phyloP scores from a whole-genome alignment of 768 basidiomycete genomes.

The Leccinum broughii region DNA sequence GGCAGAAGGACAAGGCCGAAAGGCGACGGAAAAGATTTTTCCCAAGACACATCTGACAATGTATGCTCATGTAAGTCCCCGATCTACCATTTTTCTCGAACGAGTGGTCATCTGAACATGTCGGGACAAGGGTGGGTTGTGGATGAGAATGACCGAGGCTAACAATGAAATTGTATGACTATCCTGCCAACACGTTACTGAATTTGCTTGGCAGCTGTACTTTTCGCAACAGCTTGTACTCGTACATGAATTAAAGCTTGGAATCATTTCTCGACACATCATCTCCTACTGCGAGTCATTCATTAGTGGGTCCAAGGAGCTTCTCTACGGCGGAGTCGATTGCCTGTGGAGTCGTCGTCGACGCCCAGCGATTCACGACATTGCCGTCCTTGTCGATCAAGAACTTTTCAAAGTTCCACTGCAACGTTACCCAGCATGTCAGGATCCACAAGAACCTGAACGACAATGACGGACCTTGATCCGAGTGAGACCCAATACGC shows the following conservation, averaged over 20 bases:
- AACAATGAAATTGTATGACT: constrained; percentile 10
- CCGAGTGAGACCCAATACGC: constrained; percentile 64
- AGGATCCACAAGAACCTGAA: neutral
- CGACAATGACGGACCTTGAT: constrained; percentile 61
- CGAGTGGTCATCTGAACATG: neutral
- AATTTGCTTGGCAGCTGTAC: neutral
- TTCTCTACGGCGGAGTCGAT: constrained; percentile 67
- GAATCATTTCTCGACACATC: neutral
- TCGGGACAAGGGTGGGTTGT: constrained; percentile 51
- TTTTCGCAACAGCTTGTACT: neutral
- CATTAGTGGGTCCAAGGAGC: constrained; percentile 39
- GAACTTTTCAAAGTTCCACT: constrained; percentile 96
- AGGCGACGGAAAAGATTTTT: constrained; percentile 49
- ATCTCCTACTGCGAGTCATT: constrained; percentile 19
- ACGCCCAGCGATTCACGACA: constrained; percentile 74
- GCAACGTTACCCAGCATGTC: neutral
- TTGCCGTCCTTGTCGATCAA: constrained; percentile 76
- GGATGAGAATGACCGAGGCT: constrained; percentile 44
- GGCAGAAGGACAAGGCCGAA: constrained; percentile 45
- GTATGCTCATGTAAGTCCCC: constrained; percentile 43
- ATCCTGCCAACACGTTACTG: neutral
- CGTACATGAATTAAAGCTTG: constrained; percentile 18
- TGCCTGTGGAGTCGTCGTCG: constrained; percentile 66
- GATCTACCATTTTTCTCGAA: neutral
- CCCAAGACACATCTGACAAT: constrained; percentile 58